A percentile compares a stretch with the other conserved stretches of the same genome.
phyloP scores from a whole-genome alignment of 176 grass and related monocot species.

The Juncus effusus region DNA sequence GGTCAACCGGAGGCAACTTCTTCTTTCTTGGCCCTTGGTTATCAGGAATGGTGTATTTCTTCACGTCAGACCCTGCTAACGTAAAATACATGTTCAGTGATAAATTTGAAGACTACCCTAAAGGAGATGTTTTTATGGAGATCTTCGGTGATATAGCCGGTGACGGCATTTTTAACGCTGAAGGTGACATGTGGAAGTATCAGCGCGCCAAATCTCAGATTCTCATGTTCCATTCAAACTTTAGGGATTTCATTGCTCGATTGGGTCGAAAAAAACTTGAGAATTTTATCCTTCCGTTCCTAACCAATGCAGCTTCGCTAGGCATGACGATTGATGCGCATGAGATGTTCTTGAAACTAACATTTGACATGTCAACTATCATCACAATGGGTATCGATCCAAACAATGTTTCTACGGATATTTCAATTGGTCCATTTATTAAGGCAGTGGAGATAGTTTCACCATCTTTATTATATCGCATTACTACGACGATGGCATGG shows the following conservation, averaged over 20 bases:
- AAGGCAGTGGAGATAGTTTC: too few species aligned
- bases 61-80: conserved; percentile 61
- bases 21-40: conserved; percentile 21
- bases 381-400: too few species aligned
- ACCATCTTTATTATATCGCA: too few species aligned
- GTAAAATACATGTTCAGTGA: conserved; percentile 61
- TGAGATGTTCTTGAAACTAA: too few species aligned
- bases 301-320: too few species aligned
- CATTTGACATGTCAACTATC: too few species aligned
- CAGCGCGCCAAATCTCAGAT: conserved; percentile 45
- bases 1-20: conserved; percentile 32
- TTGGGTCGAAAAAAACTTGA: conserved; percentile 45
- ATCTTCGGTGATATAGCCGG: conserved; percentile 62
- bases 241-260: conserved; percentile 28
- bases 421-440: too few species aligned
- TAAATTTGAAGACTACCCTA: conserved; percentile 73
- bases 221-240: conserved; percentile 31
- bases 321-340: too few species aligned
- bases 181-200: conserved; percentile 52
- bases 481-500: too few species aligned
- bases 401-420: too few species aligned
- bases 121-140: conserved; percentile 44
- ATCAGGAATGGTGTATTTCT: conserved; percentile 30
- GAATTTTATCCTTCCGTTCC: conserved; percentile 32
- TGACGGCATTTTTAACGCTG: conserved; percentile 70